Conservation (phyloP, 148 eudicot genomes). For the Gaultheria prostrata region DNA sequence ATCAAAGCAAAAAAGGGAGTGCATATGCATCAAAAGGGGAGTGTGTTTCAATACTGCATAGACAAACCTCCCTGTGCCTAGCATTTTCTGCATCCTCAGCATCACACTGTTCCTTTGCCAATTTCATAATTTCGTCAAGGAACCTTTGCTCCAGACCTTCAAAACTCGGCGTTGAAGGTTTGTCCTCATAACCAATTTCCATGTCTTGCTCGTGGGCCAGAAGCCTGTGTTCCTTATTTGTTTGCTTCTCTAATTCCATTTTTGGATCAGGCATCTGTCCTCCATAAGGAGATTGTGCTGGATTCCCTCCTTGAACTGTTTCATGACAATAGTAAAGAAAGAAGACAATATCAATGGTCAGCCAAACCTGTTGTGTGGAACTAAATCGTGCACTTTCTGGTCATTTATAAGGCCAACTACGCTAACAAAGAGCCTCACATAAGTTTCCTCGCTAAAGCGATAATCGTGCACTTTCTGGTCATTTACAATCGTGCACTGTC, state of each 20-base stretch:
- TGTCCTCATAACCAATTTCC: conserved; percentile 58
- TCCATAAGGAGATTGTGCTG: conserved; percentile 30
- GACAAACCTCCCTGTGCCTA: conserved; percentile 63
- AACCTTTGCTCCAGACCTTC: conserved; percentile 56
- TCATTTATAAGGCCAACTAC: background rate
- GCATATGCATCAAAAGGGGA: background rate
- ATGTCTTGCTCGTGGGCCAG: conserved; percentile 40
- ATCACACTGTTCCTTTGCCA: conserved; percentile 51
- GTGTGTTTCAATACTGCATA: background rate
- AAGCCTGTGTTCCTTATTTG: conserved; percentile 1
- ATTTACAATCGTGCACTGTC: no score
- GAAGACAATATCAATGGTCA: background rate
- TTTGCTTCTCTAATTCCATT: conserved; percentile 27
- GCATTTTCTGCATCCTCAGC: conserved; percentile 58
- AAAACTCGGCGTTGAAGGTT: conserved; percentile 30
- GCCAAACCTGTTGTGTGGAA: background rate
- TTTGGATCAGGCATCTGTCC: conserved; percentile 33
- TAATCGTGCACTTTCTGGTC: no score
- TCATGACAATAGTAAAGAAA: conserved; percentile 3
- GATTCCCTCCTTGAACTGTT: conserved; percentile 42
- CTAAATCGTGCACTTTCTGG: background rate
- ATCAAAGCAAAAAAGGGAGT: background rate
- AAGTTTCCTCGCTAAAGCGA: no score
- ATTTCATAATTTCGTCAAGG: conserved; percentile 36
- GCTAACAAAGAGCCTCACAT: background rate